Evolutionary conservation across 2,329 filamentous ascomycete species (phyloP), one percentile per base, ranked within the genome.

Genomic region (Fusarium beomiforme): DNA sequence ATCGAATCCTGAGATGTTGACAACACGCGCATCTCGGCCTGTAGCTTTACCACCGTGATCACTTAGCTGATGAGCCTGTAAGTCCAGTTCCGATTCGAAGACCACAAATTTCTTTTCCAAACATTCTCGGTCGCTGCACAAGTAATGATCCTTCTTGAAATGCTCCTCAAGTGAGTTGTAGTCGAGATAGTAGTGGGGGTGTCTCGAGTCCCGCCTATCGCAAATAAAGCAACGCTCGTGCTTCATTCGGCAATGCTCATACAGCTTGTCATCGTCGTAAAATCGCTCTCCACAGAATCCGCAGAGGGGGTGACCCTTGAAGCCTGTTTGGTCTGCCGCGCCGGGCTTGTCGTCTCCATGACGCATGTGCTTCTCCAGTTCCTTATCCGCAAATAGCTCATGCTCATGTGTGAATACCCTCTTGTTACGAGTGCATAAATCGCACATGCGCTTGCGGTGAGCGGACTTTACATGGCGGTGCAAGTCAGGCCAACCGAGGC

Each of bases 381-480:
- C 93, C 70, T 91, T 88, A 68, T 90, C 88, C 2, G 93, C 92
- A 80, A 98, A 98, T 2, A 99, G 87, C 70, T 97, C 93, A 79
- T 99, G 96, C 81, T 99, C 96, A 82, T 99, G 96, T 2, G 96
- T 98, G 76, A 99, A 99, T 36, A 98, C 94, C 78, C 97, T 98
- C 83, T 99, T 99, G 84, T 98, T 95, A 66, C 94, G 87, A 10
- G 95, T 88, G 81, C 95, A 98, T 14, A 97, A 86, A 80, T 97
- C 94, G 81, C 93, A 97, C 91, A 97, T 95, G 79, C 93, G 91
- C 83, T 95, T 97, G 71, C 91, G 87, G 83, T 99, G 96, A 63
- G 88, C 88, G 56, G 85, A 89, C 78, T 92, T 92, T 61, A 98
- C 95, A 85, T 99, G 94, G 74, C 94, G 84, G 73, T 88, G 86